A percentile compares a stretch with the other conserved stretches of the same genome.
These are phyloP conservation scores for Psilocybe azurescens DNA, from an alignment of 768 basidiomycete genomes.

Conservation along the genomic window DNA sequence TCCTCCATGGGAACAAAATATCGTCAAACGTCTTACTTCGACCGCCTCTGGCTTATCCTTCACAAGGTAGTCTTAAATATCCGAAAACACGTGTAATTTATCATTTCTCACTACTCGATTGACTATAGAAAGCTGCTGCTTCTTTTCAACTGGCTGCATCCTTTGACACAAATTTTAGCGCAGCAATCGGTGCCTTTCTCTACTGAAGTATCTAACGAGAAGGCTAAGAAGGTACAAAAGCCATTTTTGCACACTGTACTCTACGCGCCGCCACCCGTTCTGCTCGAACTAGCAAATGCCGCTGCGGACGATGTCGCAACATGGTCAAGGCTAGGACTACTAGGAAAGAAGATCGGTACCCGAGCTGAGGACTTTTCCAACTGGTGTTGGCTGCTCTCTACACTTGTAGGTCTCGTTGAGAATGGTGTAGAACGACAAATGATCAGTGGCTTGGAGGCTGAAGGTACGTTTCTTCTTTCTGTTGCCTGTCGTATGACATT, in stretches of 20 bases:
- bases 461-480: constrained; percentile 51
- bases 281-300: constrained; percentile 78
- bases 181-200: constrained; percentile 73
- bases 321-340: constrained; percentile 71
- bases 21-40: constrained; percentile 64
- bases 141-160: constrained; percentile 85
- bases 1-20: constrained; percentile 57
- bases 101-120: constrained; percentile 6
- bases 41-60: constrained; percentile 75
- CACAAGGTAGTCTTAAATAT: constrained; percentile 54
- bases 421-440: constrained; percentile 81
- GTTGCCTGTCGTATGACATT: constrained; percentile 1
- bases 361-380: constrained; percentile 78
- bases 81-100: constrained; percentile 7
- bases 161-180: constrained; percentile 71
- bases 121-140: constrained; percentile 73
- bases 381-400: constrained; percentile 87
- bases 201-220: constrained; percentile 43
- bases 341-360: constrained; percentile 67
- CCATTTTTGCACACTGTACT: constrained; percentile 78
- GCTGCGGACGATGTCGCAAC: constrained; percentile 82
- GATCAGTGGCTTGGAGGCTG: constrained; percentile 63
- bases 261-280: constrained; percentile 81
- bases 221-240: constrained; percentile 44
- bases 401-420: constrained; percentile 81